Evolutionary conservation across 2,329 filamentous ascomycete genomes (phyloP), one percentile per base, ranked within the genome.

Genomic region (Exophiala bonariae): DNA sequence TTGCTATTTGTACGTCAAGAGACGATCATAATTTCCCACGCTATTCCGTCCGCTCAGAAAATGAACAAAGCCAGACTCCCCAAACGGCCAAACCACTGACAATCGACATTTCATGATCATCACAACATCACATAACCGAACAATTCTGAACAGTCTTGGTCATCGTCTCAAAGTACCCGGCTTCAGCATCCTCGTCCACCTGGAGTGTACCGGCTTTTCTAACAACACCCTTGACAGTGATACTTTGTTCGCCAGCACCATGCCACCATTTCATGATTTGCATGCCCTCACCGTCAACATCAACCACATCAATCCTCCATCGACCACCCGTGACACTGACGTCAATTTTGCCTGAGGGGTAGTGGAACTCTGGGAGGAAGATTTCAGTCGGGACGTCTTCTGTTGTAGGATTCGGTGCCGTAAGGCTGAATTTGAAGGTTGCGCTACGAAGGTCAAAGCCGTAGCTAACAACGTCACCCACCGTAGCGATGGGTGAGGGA

Each of bases 181-280:
- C 48, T 30, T 60, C 42, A 65, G 54, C 40, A 57, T 59, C 64
- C 28, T 58, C 61, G 38, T 67, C 52, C 23, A 58, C 60, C 2
- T 59, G 44, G 43, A 60, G 42, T 6, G 65, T 61, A 2, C 66
- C 65, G 3, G 62, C 65, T 58, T 77, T 84, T 59, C 85, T 79
- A 59, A 86, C 82, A 16, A 88, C 71, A 0, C 93, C 93, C 16
- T 79, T 83, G 7, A 96, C 77, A 52, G 79, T 86, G 44, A 99
- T 76, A 38, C 73, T 83, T 69, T 97, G 92, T 57, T 90, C 82
- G 2, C 92, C 93, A 46, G 86, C 85, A 1, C 81, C 82, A 69
- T 99, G 91, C 91, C 92, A 96, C 93, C 93, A 99, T 59, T 81
- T 82, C 54, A 99, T 70, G 55, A 80, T 80, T 71, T 96, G 92